phyloP scores from a whole-genome alignment of 2,329 filamentous ascomycete species.

The Pyrenochaeta sp. region DNA sequence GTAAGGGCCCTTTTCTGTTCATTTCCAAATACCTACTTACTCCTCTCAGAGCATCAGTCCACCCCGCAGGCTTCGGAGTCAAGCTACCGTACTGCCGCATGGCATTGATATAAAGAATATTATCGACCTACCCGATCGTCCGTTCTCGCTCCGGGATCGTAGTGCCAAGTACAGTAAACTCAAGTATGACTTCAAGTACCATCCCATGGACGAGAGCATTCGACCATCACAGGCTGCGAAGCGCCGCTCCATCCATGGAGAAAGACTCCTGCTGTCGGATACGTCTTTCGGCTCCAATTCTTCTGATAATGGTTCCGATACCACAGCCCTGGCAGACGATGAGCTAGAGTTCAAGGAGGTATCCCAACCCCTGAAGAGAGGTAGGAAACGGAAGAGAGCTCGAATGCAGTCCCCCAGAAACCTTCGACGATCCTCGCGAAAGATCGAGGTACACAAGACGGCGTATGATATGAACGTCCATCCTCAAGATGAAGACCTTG shows the following conservation, averaged over 20 bases:
- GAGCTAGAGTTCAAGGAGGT: slow-evolving; percentile 10
- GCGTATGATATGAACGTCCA: slow-evolving; percentile 38
- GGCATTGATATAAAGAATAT: slow-evolving; percentile 24
- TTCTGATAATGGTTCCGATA: slow-evolving; percentile 6
- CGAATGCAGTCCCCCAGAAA: slow-evolving; percentile 4
- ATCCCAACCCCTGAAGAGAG: slow-evolving; percentile 6
- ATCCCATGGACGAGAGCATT: slow-evolving; percentile 43
- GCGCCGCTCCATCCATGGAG: slow-evolving; percentile 30
- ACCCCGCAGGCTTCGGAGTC: not conserved
- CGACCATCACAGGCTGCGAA: slow-evolving; percentile 37
- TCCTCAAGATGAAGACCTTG: slow-evolving; percentile 36
- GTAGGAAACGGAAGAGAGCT: slow-evolving; percentile 16
- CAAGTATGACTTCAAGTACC: slow-evolving; percentile 41
- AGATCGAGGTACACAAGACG: slow-evolving; percentile 16
- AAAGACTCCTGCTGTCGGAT: slow-evolving; percentile 4
- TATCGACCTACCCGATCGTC: slow-evolving; percentile 1
- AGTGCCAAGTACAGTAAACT: slow-evolving; percentile 23
- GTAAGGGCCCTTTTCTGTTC: too few relatives aligned
- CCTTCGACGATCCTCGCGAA: slow-evolving; percentile 36
- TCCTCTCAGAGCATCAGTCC: not conserved
- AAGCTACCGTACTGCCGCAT: slow-evolving; percentile 9
- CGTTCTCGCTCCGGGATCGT: slow-evolving; percentile 18
- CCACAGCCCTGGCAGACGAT: slow-evolving; percentile 1
- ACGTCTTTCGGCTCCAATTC: slow-evolving; percentile 4
- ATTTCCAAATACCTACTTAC: too few relatives aligned